Conservation (phyloP, 2,329 filamentous ascomycete genomes). For the Fusarium torulosum region DNA sequence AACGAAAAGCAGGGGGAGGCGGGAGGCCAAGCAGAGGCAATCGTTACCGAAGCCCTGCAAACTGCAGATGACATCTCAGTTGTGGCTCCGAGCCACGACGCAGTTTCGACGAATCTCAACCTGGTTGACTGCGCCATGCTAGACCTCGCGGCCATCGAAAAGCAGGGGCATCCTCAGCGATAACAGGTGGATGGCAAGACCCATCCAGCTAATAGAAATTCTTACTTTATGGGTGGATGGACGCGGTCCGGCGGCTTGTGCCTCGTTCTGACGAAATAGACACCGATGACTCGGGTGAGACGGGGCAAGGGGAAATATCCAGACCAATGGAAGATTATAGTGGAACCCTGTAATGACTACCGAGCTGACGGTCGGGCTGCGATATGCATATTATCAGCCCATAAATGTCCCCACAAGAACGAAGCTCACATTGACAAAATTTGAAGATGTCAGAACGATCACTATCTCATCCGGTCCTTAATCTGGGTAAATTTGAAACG, state of each 20-base stretch:
- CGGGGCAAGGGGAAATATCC: conserved; percentile 8
- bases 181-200: conserved; percentile 20
- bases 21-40: conserved; percentile 5
- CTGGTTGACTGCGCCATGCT: conserved; percentile 38
- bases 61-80: conserved; percentile 35
- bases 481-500: conserved; percentile 19
- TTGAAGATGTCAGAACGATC: neutral
- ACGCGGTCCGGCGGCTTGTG: conserved; percentile 29
- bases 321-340: conserved; percentile 23
- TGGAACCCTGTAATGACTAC: conserved; percentile 25
- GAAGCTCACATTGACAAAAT: conserved; percentile 1
- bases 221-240: conserved; percentile 29
- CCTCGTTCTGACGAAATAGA: conserved; percentile 24
- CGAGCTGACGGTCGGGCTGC: conserved; percentile 16
- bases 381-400: conserved; percentile 26
- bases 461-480: neutral
- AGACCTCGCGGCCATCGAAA: conserved; percentile 37
- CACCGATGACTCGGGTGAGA: conserved; percentile 37
- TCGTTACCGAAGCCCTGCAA: conserved; percentile 31
- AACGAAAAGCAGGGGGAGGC: neutral
- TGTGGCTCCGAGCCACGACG: conserved; percentile 30
- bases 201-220: conserved; percentile 13
- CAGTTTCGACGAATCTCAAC: conserved; percentile 29
- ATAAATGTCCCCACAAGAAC: conserved; percentile 6
- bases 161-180: conserved; percentile 23